A percentile compares a stretch with the other conserved stretches of the same genome.
phyloP scores from a whole-genome alignment of 371 early-diverging fungal genomes.

The Rhizomucor pusillus region DNA sequence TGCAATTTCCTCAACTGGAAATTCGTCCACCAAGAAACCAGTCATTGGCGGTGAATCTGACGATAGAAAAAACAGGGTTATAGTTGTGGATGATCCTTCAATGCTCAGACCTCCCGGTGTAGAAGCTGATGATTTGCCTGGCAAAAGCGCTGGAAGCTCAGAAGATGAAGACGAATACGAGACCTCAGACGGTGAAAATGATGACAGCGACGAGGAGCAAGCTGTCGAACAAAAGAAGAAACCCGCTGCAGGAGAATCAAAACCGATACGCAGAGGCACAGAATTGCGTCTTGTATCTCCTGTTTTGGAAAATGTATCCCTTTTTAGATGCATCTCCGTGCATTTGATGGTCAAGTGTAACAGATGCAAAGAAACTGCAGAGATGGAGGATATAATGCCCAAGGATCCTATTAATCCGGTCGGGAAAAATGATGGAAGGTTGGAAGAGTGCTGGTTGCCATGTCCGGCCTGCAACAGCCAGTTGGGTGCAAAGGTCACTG shows the following conservation, averaged over 20 bases:
- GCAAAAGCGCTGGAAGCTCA: background rate
- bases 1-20: too few relatives aligned
- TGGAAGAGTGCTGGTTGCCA: slow-evolving; percentile 52
- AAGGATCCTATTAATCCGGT: slow-evolving; percentile 14
- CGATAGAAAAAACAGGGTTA: slow-evolving; percentile 22
- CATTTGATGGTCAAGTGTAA: slow-evolving; percentile 66
- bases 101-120: slow-evolving; percentile 10
- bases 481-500: slow-evolving; percentile 50
- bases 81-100: slow-evolving; percentile 36
- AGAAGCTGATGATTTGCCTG: background rate
- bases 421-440: slow-evolving; percentile 6
- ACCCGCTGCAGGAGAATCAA: slow-evolving; percentile 7
- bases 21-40: background rate
- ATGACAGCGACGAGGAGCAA: slow-evolving; percentile 13
- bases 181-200: slow-evolving; percentile 30
- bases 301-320: slow-evolving; percentile 55
- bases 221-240: slow-evolving; percentile 17
- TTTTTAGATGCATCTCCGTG: slow-evolving; percentile 62
- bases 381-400: slow-evolving; percentile 54
- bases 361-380: slow-evolving; percentile 66
- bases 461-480: slow-evolving; percentile 69
- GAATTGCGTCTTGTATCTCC: slow-evolving; percentile 68
- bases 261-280: slow-evolving; percentile 53
- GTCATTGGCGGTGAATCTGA: slow-evolving; percentile 3
- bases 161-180: background rate